Conservation (phyloP, 305 asterid genomes). For the Striga hermonthica region DNA sequence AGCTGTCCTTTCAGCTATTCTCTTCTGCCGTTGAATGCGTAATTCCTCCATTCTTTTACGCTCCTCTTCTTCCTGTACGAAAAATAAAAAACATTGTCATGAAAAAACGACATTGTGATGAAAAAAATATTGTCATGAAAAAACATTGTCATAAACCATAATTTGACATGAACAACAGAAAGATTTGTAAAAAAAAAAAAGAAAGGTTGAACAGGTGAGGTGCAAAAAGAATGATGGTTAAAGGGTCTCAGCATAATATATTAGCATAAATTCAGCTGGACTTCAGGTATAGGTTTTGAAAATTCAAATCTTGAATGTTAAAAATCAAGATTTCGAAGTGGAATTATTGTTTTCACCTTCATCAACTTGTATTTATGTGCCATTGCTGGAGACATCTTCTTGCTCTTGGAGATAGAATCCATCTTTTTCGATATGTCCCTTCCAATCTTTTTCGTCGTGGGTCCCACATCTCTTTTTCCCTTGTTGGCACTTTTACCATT, state of each 20-base stretch:
- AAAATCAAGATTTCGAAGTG: too few relatives aligned
- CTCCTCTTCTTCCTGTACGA: slow-evolving; percentile 66
- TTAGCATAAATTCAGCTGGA: too few relatives aligned
- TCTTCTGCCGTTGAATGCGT: slow-evolving; percentile 56
- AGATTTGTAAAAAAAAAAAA: too few relatives aligned
- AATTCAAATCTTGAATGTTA: too few relatives aligned
- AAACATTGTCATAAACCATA: too few relatives aligned
- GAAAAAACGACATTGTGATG: too few relatives aligned
- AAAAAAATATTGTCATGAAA: too few relatives aligned
- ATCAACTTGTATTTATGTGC: slow-evolving; percentile 62
- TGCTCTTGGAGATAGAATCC: slow-evolving; percentile 42
- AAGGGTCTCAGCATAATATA: too few relatives aligned
- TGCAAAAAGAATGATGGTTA: too few relatives aligned
- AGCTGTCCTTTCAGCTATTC: slow-evolving; percentile 80
- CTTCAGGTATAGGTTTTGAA: too few relatives aligned
- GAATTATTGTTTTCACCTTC: slow-evolving; percentile 42
- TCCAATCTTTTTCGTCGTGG: slow-evolving; percentile 34
- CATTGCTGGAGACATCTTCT: slow-evolving; percentile 49
- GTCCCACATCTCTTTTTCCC: slow-evolving; percentile 38
- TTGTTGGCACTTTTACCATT: slow-evolving; percentile 41
- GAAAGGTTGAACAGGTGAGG: too few relatives aligned
- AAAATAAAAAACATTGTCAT: slow-evolving; percentile 8
- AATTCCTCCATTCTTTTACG: slow-evolving; percentile 69
- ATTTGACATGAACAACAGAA: too few relatives aligned
- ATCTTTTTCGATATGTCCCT: slow-evolving; percentile 42